phyloP scores from a whole-genome alignment of 306 rosid genomes.

The Sicyos baderoa region DNA sequence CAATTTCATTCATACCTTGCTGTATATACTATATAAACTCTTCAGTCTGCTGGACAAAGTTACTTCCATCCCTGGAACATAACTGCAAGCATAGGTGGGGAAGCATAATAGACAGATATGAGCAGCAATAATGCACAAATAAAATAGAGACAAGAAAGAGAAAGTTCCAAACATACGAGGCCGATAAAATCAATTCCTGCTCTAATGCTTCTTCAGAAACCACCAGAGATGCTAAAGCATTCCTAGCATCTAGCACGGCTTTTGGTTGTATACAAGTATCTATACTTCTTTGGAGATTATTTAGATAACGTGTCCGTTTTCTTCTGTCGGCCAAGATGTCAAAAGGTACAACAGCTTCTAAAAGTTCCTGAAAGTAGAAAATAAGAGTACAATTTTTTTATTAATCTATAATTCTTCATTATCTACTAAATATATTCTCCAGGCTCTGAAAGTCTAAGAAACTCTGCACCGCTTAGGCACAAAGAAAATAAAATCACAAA shows the following conservation, averaged over 20 bases:
- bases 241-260: slow-evolving; percentile 76
- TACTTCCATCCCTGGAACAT: slow-evolving; percentile 97
- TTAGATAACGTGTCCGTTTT: slow-evolving; percentile 59
- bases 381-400: slow-evolving; percentile 5
- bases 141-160: slow-evolving; percentile 22
- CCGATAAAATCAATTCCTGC: slow-evolving; percentile 74
- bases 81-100: slow-evolving; percentile 43
- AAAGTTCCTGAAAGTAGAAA: slow-evolving; percentile 65
- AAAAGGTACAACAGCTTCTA: slow-evolving; percentile 90
- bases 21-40: slow-evolving; percentile 86
- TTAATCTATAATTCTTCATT: slow-evolving; percentile 18
- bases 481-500: neutral
- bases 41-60: slow-evolving; percentile 81
- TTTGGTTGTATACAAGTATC: slow-evolving; percentile 46
- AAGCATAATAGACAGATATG: slow-evolving; percentile 19
- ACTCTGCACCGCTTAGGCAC: neutral
- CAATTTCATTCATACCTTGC: slow-evolving; percentile 52
- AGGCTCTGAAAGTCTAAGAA: neutral
- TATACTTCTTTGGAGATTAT: slow-evolving; percentile 36
- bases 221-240: slow-evolving; percentile 78
- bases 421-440: slow-evolving; percentile 6
- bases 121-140: neutral
- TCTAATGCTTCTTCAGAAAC: slow-evolving; percentile 90
- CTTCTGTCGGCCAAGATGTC: slow-evolving; percentile 72
- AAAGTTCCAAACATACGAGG: slow-evolving; percentile 61